phyloP scores from a whole-genome alignment of 2,329 filamentous ascomycete genomes.

The Arthrobotrys sinensis region DNA sequence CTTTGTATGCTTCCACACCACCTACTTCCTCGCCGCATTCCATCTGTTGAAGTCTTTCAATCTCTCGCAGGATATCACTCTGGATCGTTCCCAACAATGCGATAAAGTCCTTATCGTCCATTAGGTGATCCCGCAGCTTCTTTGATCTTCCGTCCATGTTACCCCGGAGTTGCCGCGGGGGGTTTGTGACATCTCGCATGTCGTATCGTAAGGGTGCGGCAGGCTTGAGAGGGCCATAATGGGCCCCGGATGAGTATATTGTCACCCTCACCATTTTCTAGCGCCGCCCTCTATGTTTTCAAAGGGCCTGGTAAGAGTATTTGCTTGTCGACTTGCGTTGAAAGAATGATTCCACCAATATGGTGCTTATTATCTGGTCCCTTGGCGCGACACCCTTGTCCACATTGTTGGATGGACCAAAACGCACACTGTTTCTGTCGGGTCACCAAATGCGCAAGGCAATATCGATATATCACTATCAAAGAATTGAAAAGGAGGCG shows the following conservation, averaged over 20 bases:
- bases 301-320: not conserved
- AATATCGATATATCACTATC: not conserved
- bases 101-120: conserved; percentile 41
- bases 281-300: not conserved
- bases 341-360: not conserved
- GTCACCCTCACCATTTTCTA: conserved; percentile 32
- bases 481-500: conserved; percentile 12
- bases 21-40: conserved; percentile 14
- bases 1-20: conserved; percentile 20
- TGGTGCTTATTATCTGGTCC: not conserved
- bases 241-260: conserved; percentile 51
- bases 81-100: conserved; percentile 46
- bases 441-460: conserved; percentile 14
- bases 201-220: conserved; percentile 53
- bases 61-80: conserved; percentile 44
- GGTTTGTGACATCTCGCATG: conserved; percentile 54
- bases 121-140: conserved; percentile 53
- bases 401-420: conserved; percentile 12
- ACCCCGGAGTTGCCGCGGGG: conserved; percentile 43
- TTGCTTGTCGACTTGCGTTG: not conserved
- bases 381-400: conserved; percentile 16
- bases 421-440: not conserved
- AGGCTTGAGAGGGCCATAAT: conserved; percentile 52
- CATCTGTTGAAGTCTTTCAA: conserved; percentile 38
- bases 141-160: conserved; percentile 55